Evolutionary conservation across 495 filamentous ascomycete genomes (phyloP), one percentile per base, ranked within the genome.

Genomic region (Hyaloscypha variabilis): DNA sequence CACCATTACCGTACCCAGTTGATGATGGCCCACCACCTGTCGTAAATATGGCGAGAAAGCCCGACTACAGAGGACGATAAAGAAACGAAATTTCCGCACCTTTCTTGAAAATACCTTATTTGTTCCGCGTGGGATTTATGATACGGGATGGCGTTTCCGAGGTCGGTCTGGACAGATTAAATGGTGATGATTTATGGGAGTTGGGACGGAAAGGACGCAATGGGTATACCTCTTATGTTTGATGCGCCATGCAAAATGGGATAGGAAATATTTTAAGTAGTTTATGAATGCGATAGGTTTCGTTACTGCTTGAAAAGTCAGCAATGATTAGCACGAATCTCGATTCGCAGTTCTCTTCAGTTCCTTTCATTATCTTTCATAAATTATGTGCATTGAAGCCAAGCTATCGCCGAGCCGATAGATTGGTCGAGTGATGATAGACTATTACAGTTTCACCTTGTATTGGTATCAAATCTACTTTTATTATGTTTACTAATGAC

Each of bases 41-140:
- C 14, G 92, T 96, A 6, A 94, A 96, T 68, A 86, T 90, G 81
- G 88, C 90, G 62, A 87, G 89, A 72, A 97, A 97, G 76, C 93
- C 93, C 10, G 89, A 91, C 66, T 93, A 88, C 70, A 65, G 29
- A 13, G 51, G 58, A 29, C 54, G 53, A 46, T 68, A 28, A 30
- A 57, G 34, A 23, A 21, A 31, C 6, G 29, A 36, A 6, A 29
- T 54, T 25, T 54, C 1, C 25, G 17, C 51, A 5, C 11, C 8
- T 25, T 28, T n/a, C 25, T 54, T 11, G 23, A 24, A 54, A 25
- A 54, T 28, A n/a, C n/a, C n/a, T n/a, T n/a, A 34, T 34, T 34
- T 34, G 31, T 34, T 34, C 13, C 31, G 31, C 13, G 8, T 34
- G 31, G 31, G 51, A 54, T 10, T 25, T 54, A 10, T 54, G n/a